Evolutionary conservation across 345 rosid species (phyloP), one percentile per base, ranked within the genome.

Genomic region (Anastatica hierochuntica): DNA sequence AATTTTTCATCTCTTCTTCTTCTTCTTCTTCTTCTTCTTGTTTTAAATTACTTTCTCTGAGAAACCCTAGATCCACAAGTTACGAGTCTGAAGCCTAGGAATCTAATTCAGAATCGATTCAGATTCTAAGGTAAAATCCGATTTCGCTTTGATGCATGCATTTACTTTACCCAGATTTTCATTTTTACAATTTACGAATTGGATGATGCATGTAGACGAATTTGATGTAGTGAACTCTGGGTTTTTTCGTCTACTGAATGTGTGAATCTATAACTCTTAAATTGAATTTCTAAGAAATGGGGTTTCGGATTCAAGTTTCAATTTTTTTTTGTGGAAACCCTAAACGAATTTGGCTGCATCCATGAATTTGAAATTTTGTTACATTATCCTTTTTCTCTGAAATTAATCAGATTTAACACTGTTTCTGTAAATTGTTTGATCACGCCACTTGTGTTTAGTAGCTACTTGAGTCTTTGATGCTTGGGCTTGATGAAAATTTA

Each of bases 61-160:
- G 15, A 31, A 64, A 39, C 68, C 68, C 43, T 55, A 47, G 62
- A 54, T 55, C 13, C 0, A 39, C 4, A 14, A 43, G 4, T 23
- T 20, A 5, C 41, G 24, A 46, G 27, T 14, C 26, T 16, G 26
- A 36, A 64, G 18, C 52, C 50, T 42, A 41, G 56, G 29, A 49
- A 39, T 47, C 49, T 16, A 14, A 53, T 44, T 11, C 15, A 55
- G 10, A 24, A 18, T 13, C 40, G 46, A 26, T 43, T 43, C 6
- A 15, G 35, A 52, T 11, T 27, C 10, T n/a, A 53, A 57, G 58
- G 59, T 58, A 43, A 15, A 46, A 50, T 58, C 38, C 48, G 33
- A 15, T 44, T 43, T 23, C 24, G 24, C 9, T 50, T 29, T 41
- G 16, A 14, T 57, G 5, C 0, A 21, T 49, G 17, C 37, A 9